Evolutionary conservation across 2,329 filamentous ascomycete species (phyloP).

Genomic region (Colletotrichum tropicicola): DNA sequence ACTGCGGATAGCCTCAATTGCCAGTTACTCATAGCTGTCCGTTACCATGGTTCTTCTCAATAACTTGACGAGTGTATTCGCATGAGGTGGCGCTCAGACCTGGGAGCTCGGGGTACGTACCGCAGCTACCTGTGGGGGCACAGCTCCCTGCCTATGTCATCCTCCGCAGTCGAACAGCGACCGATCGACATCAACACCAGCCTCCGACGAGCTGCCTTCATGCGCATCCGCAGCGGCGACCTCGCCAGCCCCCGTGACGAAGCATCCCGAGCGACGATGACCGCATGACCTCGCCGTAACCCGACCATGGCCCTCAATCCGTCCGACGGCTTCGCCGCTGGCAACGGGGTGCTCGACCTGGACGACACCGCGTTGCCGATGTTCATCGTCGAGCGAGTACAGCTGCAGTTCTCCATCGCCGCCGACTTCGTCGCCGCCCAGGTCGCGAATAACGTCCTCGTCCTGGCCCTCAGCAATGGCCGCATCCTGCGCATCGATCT

Average conservation of each 20-base stretch:
- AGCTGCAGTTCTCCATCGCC: constrained; percentile 92
- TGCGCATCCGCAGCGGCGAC: constrained; percentile 11
- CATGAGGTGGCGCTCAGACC: too few relatives aligned
- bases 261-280: constrained; percentile 16
- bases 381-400: constrained; percentile 92
- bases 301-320: constrained; percentile 73
- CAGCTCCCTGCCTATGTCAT: constrained; percentile 29
- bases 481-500: constrained; percentile 94
- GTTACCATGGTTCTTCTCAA: too few relatives aligned
- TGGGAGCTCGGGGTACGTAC: too few relatives aligned
- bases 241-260: constrained; percentile 7
- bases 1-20: too few relatives aligned
- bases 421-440: constrained; percentile 96
- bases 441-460: constrained; percentile 95
- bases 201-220: constrained; percentile 18
- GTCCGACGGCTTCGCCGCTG: constrained; percentile 77
- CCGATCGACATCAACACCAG: constrained; percentile 18
- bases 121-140: constrained; percentile 3
- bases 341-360: constrained; percentile 64
- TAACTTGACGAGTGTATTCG: too few relatives aligned
- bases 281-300: constrained; percentile 9
- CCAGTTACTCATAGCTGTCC: too few relatives aligned
- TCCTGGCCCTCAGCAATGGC: constrained; percentile 90
- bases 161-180: constrained; percentile 20
- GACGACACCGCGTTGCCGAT: constrained; percentile 78